Base-by-base conservation (phyloP, 2,329 filamentous ascomycete species). In the Alternaria triticimaculans region DNA sequence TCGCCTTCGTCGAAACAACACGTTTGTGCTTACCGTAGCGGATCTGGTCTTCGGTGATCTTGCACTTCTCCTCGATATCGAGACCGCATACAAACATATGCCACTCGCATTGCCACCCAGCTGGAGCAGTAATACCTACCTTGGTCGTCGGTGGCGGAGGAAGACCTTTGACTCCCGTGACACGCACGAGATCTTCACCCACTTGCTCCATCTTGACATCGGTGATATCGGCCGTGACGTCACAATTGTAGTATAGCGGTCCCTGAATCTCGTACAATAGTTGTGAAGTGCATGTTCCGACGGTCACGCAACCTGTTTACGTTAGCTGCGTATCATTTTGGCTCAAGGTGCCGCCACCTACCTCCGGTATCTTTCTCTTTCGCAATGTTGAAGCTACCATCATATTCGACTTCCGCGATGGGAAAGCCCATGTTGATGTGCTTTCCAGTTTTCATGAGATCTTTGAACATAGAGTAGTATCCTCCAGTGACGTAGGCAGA, bases 61-160 rank as follows among this genome's bases (percentile, higher is more conserved):
- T 67, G 37, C 63, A 69, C 48, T 76, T 76, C 26, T 74, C 68
- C 14, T 68, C 71, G n/a, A 76, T 73, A 43, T 76, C 72, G 1
- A 76, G 71, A 9, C 74, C 73, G n/a, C 65, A 69, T 25, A 76
- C 58, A 54, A 67, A 76, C 58, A 73, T 69, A 30, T 74, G 72
- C 63, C 67, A 65, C 54, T 73, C 71, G 21, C 68, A 67, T 45
- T 76, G 48, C 80, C 83, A 58, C 2, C 71, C 66, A 12, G 69
- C 71, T 14, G 66, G 67, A 12, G 69, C 69, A 2, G 74, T 75
- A 21, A 75, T 66, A 9, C 73, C 73, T 12, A 75, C 61, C 73
- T 86, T 86, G 5, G 84, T 86, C 0, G 84, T 86, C 5, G 82
- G 77, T 6, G 84, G 84, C 1, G 84, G 84, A 2, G 83, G 77